Evolutionary conservation across 2,329 filamentous ascomycete genomes (phyloP), one percentile per base, ranked within the genome.

Genomic region (Alternaria ventricosa): DNA sequence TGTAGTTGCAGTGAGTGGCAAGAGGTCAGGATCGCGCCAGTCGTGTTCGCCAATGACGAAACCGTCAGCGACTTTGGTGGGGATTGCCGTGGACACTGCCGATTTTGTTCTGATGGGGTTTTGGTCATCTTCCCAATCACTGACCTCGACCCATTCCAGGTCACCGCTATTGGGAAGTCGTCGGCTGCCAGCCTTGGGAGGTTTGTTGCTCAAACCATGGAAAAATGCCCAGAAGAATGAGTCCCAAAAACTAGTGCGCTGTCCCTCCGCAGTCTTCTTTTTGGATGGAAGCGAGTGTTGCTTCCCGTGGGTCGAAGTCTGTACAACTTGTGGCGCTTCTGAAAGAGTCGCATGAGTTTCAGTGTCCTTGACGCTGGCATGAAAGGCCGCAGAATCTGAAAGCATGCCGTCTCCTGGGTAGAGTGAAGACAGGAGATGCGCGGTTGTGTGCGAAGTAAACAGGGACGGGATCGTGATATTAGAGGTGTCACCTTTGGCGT

Each of bases 371-470:
- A 25, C 62, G 53, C 25, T 61, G 27, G 57, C 36, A 66, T 70
- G 30, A 55, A 55, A 12, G 47, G 55, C 33, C 0, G 23, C 28
- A 50, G 36, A 25, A 6, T 41, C 18, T 0, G 44, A 41, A 12
- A 56, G 23, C 5, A 55, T 43, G 15, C 55, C 28, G 18, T 66
- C 61, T 6, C 65, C 58, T 55, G 94, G 92, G 61, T 96, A 90
- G 64, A 98, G 85, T 8, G 94, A 94, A 1, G 94, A 97, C 15
- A 99, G 86, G 13, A 99, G 85, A 78, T 97, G 95, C 1, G 96
- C 96, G 0, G 95, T 98, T 1, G 94, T 98, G 71, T 96, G 89
- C 0, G 95, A 96, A 0, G 96, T 98, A 80, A 99, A 99, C 10
- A 98, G 86, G 0, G 96, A 93, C 1, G 96, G 94, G 57, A 99